Percentiles rank a stretch among this genome's conserved stretches.
phyloP scores from a whole-genome alignment of 306 rosid genomes.

The Amphicarpaea edgeworthii region DNA sequence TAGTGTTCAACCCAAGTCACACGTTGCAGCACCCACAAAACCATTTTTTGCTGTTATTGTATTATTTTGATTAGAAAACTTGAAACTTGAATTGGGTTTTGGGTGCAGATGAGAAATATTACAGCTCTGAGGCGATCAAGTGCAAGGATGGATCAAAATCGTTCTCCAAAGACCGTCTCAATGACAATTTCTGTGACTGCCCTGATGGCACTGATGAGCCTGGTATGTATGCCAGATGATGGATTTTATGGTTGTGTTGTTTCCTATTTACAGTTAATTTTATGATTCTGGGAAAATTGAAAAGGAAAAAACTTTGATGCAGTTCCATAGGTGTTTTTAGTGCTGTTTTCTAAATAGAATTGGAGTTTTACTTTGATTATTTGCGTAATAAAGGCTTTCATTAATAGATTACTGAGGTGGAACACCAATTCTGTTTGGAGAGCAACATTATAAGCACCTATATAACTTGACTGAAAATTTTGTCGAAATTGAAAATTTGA shows the following conservation, averaged over 20 bases:
- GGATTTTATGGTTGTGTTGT: not conserved
- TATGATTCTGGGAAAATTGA: not conserved
- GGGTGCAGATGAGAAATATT: slow-evolving; percentile 81
- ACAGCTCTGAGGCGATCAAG: slow-evolving; percentile 59
- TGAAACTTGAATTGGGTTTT: slow-evolving; percentile 34
- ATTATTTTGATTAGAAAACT: not conserved
- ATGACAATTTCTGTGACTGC: slow-evolving; percentile 88
- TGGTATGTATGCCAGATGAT: slow-evolving; percentile 60
- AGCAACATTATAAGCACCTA: not conserved
- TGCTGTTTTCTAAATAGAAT: not conserved
- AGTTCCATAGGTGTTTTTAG: not conserved
- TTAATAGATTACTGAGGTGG: not conserved
- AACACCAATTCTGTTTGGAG: not conserved
- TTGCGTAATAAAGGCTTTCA: not conserved
- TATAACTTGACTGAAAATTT: not conserved
- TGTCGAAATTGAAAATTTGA: slow-evolving; percentile 15
- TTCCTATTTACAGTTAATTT: not conserved
- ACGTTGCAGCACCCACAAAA: slow-evolving; percentile 35
- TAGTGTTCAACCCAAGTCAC: not conserved
- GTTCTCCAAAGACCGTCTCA: slow-evolving; percentile 77
- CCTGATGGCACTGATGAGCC: slow-evolving; percentile 94
- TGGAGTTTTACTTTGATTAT: not conserved
- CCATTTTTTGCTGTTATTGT: slow-evolving; percentile 29
- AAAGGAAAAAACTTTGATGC: not conserved
- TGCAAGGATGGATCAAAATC: slow-evolving; percentile 84